Evolutionary conservation across 345 rosid genomes (phyloP), one percentile per base, ranked within the genome.

Genomic region (Acer campestre): DNA sequence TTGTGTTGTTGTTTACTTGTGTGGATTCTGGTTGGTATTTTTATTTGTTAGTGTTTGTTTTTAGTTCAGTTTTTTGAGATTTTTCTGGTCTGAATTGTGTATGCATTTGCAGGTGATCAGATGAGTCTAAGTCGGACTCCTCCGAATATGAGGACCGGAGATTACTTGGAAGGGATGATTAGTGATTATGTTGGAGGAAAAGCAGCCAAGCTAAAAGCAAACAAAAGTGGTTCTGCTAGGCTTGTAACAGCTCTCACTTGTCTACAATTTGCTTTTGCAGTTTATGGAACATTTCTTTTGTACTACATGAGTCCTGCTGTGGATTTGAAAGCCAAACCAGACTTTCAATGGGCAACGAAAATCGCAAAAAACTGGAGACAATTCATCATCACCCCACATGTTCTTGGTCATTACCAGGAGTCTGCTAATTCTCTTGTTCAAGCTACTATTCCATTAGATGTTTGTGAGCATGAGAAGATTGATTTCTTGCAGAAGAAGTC

Each of bases 401-500:
- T 92, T 23, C 67, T 91, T 12, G 82, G 80, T 22, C 92, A 83
- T 44, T 87, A 87, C 84, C 97, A 91, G 79, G 92, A 90, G 49
- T 62, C 94, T 10, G 80, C 86, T 55, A 35, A 35, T 35, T 87
- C 90, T 2, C 78, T 84, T 2, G 63, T 85, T 0, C 51, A 49
- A 48, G 74, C 79, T 18, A 72, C 72, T 42, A 42, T 9, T 17
- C 93, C 91, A 35, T 70, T 87, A 27, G 87, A 85, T 38, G 94
- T 87, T 10, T 96, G 99, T 68, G 97, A 96, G 90, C 84, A 83
- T 22, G 99, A 96, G 83, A 89, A 91, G 85, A 94, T 96, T 16
- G 97, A 94, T 74, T 96, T 96, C 84, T 61, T 72, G 73, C 99
- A 96, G 88, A 96, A 92, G 87, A 94, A 94, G 71, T 96, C 99